Conservation (phyloP, 1,284 basidiomycete species). For the Chiua sp. region DNA sequence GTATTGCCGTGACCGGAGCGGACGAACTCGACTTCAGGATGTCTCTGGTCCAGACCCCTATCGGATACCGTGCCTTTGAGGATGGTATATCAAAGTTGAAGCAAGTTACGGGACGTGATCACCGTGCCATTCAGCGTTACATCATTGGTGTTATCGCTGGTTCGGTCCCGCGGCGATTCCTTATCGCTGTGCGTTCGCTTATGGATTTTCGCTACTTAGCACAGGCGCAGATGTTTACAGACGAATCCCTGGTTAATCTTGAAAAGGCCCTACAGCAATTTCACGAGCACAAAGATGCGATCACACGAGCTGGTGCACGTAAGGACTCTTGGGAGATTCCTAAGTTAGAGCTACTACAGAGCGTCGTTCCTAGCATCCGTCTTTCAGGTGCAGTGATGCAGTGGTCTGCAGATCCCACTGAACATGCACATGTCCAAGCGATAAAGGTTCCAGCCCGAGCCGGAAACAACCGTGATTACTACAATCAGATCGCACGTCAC, state of each 20-base stretch:
- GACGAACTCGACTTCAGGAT: too few species aligned
- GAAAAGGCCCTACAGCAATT: constrained; percentile 3
- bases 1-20: too few species aligned
- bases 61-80: too few species aligned
- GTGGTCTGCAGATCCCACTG: neutral
- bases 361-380: neutral
- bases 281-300: constrained; percentile 10
- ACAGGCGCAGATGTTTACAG: neutral
- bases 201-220: too few species aligned
- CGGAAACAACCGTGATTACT: constrained; percentile 4
- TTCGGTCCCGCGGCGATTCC: too few species aligned
- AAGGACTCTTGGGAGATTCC: constrained; percentile 1
- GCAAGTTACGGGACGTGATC: too few species aligned
- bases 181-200: neutral
- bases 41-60: too few species aligned
- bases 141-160: too few species aligned
- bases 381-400: neutral
- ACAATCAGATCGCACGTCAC: neutral
- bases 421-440: neutral
- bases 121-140: too few species aligned
- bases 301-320: neutral
- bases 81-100: too few species aligned
- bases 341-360: constrained; percentile 15
- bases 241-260: neutral
- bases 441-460: constrained; percentile 1